Evolutionary conservation across 129 eudicot genomes (phyloP).

Genomic region (Deinandra increscens): DNA sequence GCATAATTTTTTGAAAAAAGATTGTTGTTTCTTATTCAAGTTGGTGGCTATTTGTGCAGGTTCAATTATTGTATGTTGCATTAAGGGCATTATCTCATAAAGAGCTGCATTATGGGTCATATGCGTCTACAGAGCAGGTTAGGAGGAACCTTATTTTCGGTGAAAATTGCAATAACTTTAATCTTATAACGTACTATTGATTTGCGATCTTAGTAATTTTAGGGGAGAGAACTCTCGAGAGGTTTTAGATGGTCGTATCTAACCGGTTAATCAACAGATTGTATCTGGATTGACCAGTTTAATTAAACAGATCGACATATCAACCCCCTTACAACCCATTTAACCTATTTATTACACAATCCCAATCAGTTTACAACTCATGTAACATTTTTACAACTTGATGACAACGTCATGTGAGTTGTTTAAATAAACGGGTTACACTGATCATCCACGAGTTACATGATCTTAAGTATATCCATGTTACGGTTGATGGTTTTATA

Average conservation of each 20-base stretch:
- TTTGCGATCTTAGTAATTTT: background rate
- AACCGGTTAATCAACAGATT: background rate
- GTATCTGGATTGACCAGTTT: background rate
- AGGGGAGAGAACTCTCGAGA: background rate
- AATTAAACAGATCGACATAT: background rate
- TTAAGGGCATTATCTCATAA: constrained; percentile 52
- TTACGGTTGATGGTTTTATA: background rate
- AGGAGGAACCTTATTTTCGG: background rate
- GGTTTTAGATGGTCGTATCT: too few relatives aligned
- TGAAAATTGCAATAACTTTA: background rate
- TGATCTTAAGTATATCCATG: background rate
- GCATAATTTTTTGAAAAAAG: background rate
- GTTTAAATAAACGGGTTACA: background rate
- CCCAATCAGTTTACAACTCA: background rate
- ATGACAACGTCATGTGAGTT: background rate
- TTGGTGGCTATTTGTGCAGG: constrained; percentile 34
- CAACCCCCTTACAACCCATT: background rate
- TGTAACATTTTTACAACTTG: background rate
- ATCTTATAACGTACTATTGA: background rate
- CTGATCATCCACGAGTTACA: background rate
- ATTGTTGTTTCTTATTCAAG: background rate
- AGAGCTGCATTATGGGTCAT: constrained; percentile 56
- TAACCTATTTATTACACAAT: background rate
- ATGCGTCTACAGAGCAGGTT: constrained; percentile 64
- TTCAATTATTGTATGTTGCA: constrained; percentile 45